Base-by-base conservation (phyloP, 2,329 filamentous ascomycete genomes). In the Beauveria australis region DNA sequence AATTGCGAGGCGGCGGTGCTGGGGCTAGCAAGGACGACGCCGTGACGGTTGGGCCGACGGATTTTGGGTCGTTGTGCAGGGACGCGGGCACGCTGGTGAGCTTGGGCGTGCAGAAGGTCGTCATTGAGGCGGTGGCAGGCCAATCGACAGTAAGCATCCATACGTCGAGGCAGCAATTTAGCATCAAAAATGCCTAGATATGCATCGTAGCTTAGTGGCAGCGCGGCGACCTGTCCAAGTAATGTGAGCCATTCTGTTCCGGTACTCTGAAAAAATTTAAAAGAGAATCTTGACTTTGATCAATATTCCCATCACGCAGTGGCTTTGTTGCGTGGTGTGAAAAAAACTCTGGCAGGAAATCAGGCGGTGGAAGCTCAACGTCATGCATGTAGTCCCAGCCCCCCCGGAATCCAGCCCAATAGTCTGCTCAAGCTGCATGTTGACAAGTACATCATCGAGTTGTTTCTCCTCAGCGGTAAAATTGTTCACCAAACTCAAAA, bases 1-100 rank as follows among this genome's bases (percentile, higher is more conserved):
- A 85, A 89, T 69, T 79, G 72, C 19, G 64, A 77, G 9, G 76
- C 73, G 0, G 64, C 64, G 18, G 72, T 81, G 3, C 71, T 80
- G 53, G 76, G 77, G 0, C 68, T 90, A 71, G 72, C 55, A 76
- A 72, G 62, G 87, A 86, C 1, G 75, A 81, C 33, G 63, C 70
- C 49, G 82, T 91, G 3, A 74, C 79, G 68, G 71, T 89, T 28
- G 84, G 79, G 76, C 87, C 86, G 5, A 81, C 79, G 2, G 87
- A 90, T 68, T 81, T 81, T 49, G 87, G 86, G 6, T 78, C 74
- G 57, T 76, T 70, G n/a, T 77, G 85, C 68, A 81, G 78, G 64
- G 87, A 89, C 67, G 67, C 69, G 1, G 87, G 87, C 0, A 73
- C 61, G 47, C 72, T 89, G 63, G 73, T 86, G 16, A 75, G 76